Conservation (phyloP, 371 early-diverging fungal species). For the Apophysomyces trapeziformis region DNA sequence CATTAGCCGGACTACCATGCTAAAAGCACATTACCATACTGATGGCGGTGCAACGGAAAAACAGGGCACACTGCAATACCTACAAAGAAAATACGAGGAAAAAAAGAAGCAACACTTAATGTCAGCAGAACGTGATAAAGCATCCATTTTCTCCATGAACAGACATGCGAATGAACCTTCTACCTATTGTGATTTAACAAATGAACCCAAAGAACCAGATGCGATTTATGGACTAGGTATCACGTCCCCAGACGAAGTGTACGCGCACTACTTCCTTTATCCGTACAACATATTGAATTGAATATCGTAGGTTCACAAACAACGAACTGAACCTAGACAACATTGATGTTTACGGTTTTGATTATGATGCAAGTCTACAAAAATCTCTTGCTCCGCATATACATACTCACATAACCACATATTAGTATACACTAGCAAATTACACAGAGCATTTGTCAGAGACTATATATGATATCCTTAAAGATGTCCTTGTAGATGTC, state of each 20-base stretch:
- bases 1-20: neutral
- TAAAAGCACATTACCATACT: neutral
- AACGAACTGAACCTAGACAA: slow-evolving; percentile 49
- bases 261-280: neutral
- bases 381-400: neutral
- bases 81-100: slow-evolving; percentile 24
- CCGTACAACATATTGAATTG: neutral
- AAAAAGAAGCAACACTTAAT: slow-evolving; percentile 31
- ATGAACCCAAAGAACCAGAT: slow-evolving; percentile 5
- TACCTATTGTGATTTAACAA: neutral
- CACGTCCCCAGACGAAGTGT: slow-evolving; percentile 30
- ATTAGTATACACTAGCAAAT: slow-evolving; percentile 66
- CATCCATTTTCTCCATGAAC: slow-evolving; percentile 28
- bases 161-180: neutral
- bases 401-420: neutral
- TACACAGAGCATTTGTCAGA: slow-evolving; percentile 60
- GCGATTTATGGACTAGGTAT: slow-evolving; percentile 26
- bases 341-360: slow-evolving; percentile 55
- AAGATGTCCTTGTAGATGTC: slow-evolving; percentile 57
- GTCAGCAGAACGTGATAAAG: slow-evolving; percentile 30
- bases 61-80: neutral
- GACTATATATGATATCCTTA: slow-evolving; percentile 62
- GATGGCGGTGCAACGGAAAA: neutral
- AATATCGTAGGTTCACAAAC: slow-evolving; percentile 43
- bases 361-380: slow-evolving; percentile 46